A percentile compares a stretch with the other conserved stretches of the same genome.
phyloP scores from a whole-genome alignment of 1,139 yeast species.

The Suhomyces chickasaworum region DNA sequence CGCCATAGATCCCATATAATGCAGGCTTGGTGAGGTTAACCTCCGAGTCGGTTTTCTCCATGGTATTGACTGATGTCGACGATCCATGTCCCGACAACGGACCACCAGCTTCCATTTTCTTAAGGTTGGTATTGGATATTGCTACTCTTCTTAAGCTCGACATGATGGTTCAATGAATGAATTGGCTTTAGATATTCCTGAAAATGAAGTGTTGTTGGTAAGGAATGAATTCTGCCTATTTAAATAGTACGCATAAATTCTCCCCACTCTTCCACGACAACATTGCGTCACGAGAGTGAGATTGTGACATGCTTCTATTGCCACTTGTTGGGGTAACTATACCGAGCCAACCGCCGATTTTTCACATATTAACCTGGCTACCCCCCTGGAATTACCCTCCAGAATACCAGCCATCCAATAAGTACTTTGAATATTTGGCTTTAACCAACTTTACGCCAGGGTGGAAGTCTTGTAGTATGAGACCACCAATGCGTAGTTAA shows the following conservation, averaged over 20 bases:
- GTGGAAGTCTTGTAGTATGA: too few relatives aligned
- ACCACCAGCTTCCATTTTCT: constrained; percentile 14
- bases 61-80: constrained; percentile 20
- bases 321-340: too few relatives aligned
- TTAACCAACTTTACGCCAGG: too few relatives aligned
- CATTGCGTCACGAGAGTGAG: constrained; percentile 2
- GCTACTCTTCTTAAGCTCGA: constrained; percentile 25
- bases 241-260: neutral
- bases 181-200: neutral
- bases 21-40: constrained; percentile 52
- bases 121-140: constrained; percentile 22
- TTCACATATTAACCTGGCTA: too few relatives aligned
- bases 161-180: constrained; percentile 15
- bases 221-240: neutral
- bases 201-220: neutral
- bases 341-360: neutral
- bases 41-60: constrained; percentile 47
- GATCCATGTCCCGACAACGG: constrained; percentile 13
- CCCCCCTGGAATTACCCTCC: neutral
- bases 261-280: constrained; percentile 1
- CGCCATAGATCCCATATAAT: constrained; percentile 51
- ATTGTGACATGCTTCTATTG: neutral
- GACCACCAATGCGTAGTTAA: neutral
- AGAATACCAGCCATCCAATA: too few relatives aligned
- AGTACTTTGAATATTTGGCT: too few relatives aligned